Evolutionary conservation across 2,329 filamentous ascomycete genomes (phyloP).

Genomic region (Tolypocladium sp.): DNA sequence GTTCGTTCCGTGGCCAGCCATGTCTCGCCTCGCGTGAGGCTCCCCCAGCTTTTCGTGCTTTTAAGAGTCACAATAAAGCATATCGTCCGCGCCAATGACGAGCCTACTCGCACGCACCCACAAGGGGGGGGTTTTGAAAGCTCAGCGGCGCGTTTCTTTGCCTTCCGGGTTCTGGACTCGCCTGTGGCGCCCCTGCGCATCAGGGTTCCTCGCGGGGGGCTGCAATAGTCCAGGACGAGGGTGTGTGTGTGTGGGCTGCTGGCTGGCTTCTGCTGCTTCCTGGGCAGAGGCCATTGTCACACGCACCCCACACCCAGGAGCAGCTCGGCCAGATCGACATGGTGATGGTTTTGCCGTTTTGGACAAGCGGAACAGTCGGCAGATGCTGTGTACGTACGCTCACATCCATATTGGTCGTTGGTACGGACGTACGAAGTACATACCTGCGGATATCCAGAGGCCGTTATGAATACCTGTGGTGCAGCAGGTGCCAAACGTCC

Average conservation of each 20-base stretch:
- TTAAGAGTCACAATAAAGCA: constrained; percentile 1
- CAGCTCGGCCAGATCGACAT: constrained; percentile 2
- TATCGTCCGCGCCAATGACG: neutral
- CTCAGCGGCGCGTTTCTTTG: neutral
- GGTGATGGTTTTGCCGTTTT: neutral
- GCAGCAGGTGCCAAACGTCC: neutral
- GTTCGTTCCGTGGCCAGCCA: neutral
- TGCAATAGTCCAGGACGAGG: neutral
- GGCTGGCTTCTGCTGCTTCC: too few relatives aligned
- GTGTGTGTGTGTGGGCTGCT: too few relatives aligned
- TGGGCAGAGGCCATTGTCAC: neutral
- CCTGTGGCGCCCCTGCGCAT: neutral
- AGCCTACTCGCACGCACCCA: neutral
- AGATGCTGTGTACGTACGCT: neutral
- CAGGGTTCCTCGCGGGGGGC: neutral
- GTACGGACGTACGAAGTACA: too few relatives aligned
- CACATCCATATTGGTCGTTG: neutral
- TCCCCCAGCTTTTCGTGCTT: neutral
- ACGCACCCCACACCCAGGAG: neutral
- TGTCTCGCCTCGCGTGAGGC: neutral
- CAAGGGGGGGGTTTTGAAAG: neutral
- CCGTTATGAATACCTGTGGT: neutral
- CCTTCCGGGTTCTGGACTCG: constrained; percentile 2
- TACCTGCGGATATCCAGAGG: too few relatives aligned
- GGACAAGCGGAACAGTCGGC: neutral